phyloP scores from a whole-genome alignment of 768 basidiomycete species.

The Boletellus ananiceps region DNA sequence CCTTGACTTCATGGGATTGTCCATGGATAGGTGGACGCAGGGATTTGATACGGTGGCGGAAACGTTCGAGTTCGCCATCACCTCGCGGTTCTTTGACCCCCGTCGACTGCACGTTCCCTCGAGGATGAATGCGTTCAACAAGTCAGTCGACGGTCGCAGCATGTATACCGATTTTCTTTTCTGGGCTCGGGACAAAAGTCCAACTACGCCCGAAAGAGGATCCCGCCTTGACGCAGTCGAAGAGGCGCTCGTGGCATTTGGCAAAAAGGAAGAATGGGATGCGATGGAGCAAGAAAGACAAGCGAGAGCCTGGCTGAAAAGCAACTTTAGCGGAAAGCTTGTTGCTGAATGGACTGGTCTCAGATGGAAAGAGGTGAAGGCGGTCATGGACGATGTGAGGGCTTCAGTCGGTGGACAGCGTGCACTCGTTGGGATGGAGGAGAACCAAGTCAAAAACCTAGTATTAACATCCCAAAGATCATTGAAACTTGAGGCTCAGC shows the following conservation, averaged over 20 bases:
- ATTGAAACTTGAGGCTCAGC: slow-evolving; percentile 16
- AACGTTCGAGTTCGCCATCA: slow-evolving; percentile 54
- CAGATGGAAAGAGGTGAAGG: slow-evolving; percentile 44
- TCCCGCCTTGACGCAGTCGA: slow-evolving; percentile 26
- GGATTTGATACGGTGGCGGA: slow-evolving; percentile 55
- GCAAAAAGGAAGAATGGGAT: slow-evolving; percentile 47
- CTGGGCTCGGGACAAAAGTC: slow-evolving; percentile 37
- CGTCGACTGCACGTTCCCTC: slow-evolving; percentile 30
- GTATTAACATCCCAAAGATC: slow-evolving; percentile 34
- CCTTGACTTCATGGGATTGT: slow-evolving; percentile 53
- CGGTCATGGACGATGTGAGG: slow-evolving; percentile 50
- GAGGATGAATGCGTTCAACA: slow-evolving; percentile 32
- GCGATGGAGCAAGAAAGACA: slow-evolving; percentile 28
- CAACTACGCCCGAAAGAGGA: slow-evolving; percentile 10
- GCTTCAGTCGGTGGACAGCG: slow-evolving; percentile 42
- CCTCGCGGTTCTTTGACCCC: slow-evolving; percentile 51
- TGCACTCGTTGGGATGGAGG: slow-evolving; percentile 38
- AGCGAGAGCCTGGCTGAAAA: slow-evolving; percentile 34
- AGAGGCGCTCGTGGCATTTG: slow-evolving; percentile 50
- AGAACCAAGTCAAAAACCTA: slow-evolving; percentile 38
- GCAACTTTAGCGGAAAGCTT: slow-evolving; percentile 43
- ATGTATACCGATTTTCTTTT: slow-evolving; percentile 60
- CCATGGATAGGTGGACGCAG: slow-evolving; percentile 43
- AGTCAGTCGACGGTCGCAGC: slow-evolving; percentile 43
- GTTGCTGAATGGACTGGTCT: slow-evolving; percentile 55